Percentiles rank a stretch among this genome's conserved stretches.
Conservation (phyloP, 495 filamentous ascomycete species). For the Penicillium riverlandense region DNA sequence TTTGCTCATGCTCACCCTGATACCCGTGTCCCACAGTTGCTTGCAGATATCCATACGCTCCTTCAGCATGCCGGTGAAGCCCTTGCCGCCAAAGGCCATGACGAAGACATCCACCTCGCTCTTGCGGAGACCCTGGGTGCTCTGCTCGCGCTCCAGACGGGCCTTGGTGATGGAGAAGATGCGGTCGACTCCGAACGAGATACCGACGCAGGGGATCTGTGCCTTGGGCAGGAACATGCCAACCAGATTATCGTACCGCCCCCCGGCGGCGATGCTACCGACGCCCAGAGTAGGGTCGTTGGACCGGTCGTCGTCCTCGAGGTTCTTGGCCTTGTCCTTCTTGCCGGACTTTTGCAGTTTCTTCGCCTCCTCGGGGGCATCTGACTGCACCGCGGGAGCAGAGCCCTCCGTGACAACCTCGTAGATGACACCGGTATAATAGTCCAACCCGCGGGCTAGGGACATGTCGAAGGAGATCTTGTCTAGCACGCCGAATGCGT, state of each 20-base stretch:
- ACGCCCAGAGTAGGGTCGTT: slow-evolving; percentile 78
- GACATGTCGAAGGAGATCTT: slow-evolving; percentile 75
- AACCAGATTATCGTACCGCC: slow-evolving; percentile 87
- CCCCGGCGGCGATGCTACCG: slow-evolving; percentile 82
- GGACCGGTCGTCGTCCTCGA: slow-evolving; percentile 72
- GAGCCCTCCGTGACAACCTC: slow-evolving; percentile 85
- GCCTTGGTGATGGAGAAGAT: slow-evolving; percentile 89
- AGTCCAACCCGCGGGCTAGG: slow-evolving; percentile 81
- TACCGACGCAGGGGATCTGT: slow-evolving; percentile 86
- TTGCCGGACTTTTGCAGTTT: slow-evolving; percentile 49
- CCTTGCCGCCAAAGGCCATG: slow-evolving; percentile 90
- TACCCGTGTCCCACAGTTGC: slow-evolving; percentile 67
- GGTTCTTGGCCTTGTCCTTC: slow-evolving; percentile 48
- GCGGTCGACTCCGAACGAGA: slow-evolving; percentile 91
- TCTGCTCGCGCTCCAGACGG: slow-evolving; percentile 55
- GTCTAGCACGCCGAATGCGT: slow-evolving; percentile 63
- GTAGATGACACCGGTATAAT: slow-evolving; percentile 93
- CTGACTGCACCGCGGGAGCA: slow-evolving; percentile 46
- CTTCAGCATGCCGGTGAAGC: slow-evolving; percentile 69
- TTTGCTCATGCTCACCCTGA: slow-evolving; percentile 48
- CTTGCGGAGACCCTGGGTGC: slow-evolving; percentile 40
- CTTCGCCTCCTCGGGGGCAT: slow-evolving; percentile 33
- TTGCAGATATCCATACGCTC: slow-evolving; percentile 74
- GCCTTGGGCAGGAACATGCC: slow-evolving; percentile 84
- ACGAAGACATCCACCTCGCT: slow-evolving; percentile 84